Conservation (phyloP, 2,329 filamentous ascomycete genomes). For the Pestalotiopsis sp. region DNA sequence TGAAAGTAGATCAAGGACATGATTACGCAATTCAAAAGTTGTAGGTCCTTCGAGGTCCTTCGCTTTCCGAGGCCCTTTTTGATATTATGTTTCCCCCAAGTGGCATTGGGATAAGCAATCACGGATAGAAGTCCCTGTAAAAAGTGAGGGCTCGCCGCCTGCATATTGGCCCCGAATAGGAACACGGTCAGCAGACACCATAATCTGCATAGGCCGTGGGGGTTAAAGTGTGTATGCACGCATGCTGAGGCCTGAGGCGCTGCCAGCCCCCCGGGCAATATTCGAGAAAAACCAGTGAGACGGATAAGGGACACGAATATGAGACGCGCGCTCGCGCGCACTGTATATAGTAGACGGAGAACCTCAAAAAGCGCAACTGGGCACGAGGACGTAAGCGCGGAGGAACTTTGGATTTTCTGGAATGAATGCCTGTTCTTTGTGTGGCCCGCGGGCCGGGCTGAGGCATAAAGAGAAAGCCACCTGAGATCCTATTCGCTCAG, state of each 20-base stretch:
- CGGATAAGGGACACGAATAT: background rate
- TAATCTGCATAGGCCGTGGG: background rate
- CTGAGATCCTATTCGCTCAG: background rate
- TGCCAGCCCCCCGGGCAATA: background rate
- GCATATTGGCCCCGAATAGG: background rate
- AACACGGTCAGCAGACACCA: background rate
- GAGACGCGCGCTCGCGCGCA: background rate
- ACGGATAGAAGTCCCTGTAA: background rate
- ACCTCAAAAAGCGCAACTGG: background rate
- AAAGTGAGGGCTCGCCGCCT: background rate
- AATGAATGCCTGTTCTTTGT: background rate
- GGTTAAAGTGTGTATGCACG: background rate
- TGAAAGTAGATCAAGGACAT: background rate
- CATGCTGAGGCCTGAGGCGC: background rate
- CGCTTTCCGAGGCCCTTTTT: background rate
- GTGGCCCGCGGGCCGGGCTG: background rate
- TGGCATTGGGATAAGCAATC: background rate
- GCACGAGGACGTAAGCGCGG: constrained; percentile 19
- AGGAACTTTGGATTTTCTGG: constrained; percentile 12
- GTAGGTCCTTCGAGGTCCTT: background rate
- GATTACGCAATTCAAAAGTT: background rate
- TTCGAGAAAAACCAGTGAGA: background rate
- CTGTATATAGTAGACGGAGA: background rate
- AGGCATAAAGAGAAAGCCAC: constrained; percentile 1
- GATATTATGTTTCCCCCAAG: background rate